Evolutionary conservation across 2,329 filamentous ascomycete species (phyloP).

Genomic region (Paraphaeosphaeria minitans): DNA sequence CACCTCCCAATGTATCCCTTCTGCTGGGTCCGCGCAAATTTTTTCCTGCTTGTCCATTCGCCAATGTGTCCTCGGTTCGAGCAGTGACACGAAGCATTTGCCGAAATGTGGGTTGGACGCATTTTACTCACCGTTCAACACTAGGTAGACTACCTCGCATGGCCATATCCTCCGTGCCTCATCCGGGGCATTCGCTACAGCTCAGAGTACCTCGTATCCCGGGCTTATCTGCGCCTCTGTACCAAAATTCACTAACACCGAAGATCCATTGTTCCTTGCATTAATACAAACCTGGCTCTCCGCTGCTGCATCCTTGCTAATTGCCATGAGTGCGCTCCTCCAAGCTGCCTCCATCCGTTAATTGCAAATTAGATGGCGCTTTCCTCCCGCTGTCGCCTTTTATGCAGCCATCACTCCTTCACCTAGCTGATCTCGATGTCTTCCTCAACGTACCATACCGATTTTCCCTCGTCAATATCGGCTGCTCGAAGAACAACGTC

Average conservation of each 20-base stretch:
- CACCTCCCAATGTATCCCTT: conserved; percentile 28
- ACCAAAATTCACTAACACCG: neutral
- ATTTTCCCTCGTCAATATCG: neutral
- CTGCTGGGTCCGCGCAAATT: conserved; percentile 29
- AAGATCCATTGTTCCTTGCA: neutral
- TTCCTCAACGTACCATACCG: neutral
- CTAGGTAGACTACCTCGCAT: conserved; percentile 1
- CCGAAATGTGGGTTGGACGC: conserved; percentile 16
- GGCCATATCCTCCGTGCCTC: conserved; percentile 7
- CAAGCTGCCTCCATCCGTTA: neutral
- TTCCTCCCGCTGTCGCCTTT: neutral
- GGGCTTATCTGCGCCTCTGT: neutral
- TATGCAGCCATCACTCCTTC: neutral
- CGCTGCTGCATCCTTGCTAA: neutral
- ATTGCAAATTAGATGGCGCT: neutral
- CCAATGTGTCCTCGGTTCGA: conserved; percentile 24
- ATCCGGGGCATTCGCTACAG: conserved; percentile 1
- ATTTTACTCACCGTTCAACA: conserved; percentile 21
- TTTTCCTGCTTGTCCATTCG: conserved; percentile 17
- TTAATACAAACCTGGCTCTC: neutral
- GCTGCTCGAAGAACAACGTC: neutral
- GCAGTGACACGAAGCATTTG: conserved; percentile 22
- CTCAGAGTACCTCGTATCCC: neutral
- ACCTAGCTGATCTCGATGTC: neutral
- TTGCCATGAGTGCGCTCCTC: neutral